Evolutionary conservation across 257 asterid genomes (phyloP).

Genomic region (Nicotiana otophora): DNA sequence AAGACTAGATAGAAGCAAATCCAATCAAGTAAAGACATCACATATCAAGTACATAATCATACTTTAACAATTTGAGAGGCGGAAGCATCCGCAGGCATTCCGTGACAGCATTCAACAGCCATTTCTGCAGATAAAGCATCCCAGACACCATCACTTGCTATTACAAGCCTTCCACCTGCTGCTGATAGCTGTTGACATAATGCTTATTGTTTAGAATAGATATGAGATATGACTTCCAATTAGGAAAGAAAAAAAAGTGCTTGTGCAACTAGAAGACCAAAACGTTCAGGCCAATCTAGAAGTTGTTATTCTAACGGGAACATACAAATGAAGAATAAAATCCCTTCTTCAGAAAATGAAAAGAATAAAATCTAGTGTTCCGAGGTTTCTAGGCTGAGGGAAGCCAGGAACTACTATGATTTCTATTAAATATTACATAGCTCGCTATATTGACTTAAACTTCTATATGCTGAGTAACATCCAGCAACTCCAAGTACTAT

Average conservation of each 20-base stretch:
- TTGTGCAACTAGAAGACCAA: background rate
- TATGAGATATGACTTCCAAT: too few relatives aligned
- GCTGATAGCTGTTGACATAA: slow-evolving; percentile 64
- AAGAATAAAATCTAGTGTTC: background rate
- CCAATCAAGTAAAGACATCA: background rate
- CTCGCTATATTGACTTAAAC: background rate
- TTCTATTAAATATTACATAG: background rate
- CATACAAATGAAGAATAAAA: slow-evolving; percentile 4
- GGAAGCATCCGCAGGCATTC: slow-evolving; percentile 83
- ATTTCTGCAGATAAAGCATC: slow-evolving; percentile 85
- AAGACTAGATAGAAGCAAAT: slow-evolving; percentile 10
- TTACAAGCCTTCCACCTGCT: slow-evolving; percentile 83
- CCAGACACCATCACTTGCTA: slow-evolving; percentile 99
- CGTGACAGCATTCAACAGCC: slow-evolving; percentile 83
- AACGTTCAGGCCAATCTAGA: background rate
- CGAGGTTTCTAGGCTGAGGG: background rate
- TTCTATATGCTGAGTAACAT: background rate
- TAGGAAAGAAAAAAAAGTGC: background rate
- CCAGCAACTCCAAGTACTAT: background rate
- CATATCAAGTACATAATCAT: slow-evolving; percentile 2
- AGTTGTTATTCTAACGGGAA: background rate
- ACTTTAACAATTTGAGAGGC: slow-evolving; percentile 93
- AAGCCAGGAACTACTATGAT: background rate
- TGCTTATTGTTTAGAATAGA: slow-evolving; percentile 3
- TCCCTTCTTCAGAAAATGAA: background rate